Conservation (phyloP, 2,329 filamentous ascomycete species). For the Alternaria gansuensis region DNA sequence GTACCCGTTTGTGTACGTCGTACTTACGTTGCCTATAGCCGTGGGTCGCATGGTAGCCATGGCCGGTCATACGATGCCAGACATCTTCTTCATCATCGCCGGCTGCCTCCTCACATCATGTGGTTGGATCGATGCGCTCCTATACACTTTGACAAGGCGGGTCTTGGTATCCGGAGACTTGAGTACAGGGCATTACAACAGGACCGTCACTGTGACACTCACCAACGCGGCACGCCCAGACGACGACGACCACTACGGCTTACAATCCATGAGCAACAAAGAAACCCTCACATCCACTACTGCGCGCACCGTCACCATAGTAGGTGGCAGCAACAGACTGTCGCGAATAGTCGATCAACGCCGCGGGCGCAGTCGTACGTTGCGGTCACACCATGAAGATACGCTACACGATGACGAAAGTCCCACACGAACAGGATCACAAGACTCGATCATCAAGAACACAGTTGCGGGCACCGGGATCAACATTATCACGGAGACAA, state of each 20-base stretch:
- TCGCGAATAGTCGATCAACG: slow-evolving; percentile 43
- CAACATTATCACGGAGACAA: slow-evolving; percentile 47
- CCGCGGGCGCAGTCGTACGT: slow-evolving; percentile 31
- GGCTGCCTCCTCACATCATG: slow-evolving; percentile 65
- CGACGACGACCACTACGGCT: slow-evolving; percentile 38
- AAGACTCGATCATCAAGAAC: slow-evolving; percentile 49
- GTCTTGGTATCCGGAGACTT: slow-evolving; percentile 50
- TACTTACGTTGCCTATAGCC: slow-evolving; percentile 72
- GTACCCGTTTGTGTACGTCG: slow-evolving; percentile 72
- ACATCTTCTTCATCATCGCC: slow-evolving; percentile 67
- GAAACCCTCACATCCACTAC: slow-evolving; percentile 29
- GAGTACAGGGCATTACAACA: slow-evolving; percentile 37
- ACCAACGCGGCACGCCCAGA: slow-evolving; percentile 40
- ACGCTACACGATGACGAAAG: slow-evolving; percentile 34
- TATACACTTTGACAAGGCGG: slow-evolving; percentile 56
- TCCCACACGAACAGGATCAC: slow-evolving; percentile 41
- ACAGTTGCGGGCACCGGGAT: slow-evolving; percentile 26
- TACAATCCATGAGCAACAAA: slow-evolving; percentile 43
- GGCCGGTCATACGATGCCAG: slow-evolving; percentile 55
- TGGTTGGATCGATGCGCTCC: slow-evolving; percentile 56
- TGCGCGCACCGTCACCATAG: slow-evolving; percentile 49
- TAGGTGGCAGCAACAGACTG: slow-evolving; percentile 43
- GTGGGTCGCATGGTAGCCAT: slow-evolving; percentile 53
- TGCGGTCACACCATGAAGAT: slow-evolving; percentile 25
- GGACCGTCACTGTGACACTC: slow-evolving; percentile 31